A percentile compares a stretch with the other conserved stretches of the same genome.
These are phyloP conservation scores for Spiromastix sp. DNA, from an alignment of 2,329 filamentous ascomycete species.

Conservation along the genomic window DNA sequence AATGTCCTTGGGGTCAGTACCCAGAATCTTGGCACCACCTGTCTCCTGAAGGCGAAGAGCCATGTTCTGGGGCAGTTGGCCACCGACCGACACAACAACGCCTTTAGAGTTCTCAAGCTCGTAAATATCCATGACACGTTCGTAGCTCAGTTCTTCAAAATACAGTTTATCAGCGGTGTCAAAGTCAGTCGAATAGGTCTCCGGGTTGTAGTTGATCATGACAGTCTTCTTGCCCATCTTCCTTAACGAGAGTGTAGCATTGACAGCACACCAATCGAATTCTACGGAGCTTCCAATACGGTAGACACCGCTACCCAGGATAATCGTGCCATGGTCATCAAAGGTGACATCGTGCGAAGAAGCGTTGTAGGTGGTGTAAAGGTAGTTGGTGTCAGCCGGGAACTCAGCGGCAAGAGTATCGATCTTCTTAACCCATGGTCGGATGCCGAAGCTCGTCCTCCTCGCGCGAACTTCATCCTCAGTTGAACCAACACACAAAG, in stretches of 20 bases:
- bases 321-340: constrained; percentile 79
- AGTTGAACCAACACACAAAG: constrained; percentile 68
- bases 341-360: constrained; percentile 88
- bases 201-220: constrained; percentile 90
- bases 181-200: constrained; percentile 75
- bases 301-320: constrained; percentile 92
- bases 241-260: constrained; percentile 71
- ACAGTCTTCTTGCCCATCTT: constrained; percentile 92
- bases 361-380: constrained; percentile 97
- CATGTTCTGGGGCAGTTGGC: constrained; percentile 95
- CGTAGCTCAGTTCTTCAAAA: constrained; percentile 94
- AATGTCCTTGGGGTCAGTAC: constrained; percentile 87
- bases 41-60: constrained; percentile 86
- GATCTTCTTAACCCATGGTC: constrained; percentile 95
- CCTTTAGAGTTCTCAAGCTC: constrained; percentile 77
- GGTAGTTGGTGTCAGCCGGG: constrained; percentile 87
- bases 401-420: constrained; percentile 96
- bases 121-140: constrained; percentile 98
- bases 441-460: constrained; percentile 77
- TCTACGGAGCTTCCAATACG: constrained; percentile 95
- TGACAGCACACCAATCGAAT: constrained; percentile 97
- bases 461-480: constrained; percentile 84
- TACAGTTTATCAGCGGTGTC: constrained; percentile 87
- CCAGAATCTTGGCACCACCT: constrained; percentile 80
- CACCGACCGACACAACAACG: constrained; percentile 91